phyloP scores from a whole-genome alignment of 2,329 filamentous ascomycete species.

The Penicillium oxalicum region DNA sequence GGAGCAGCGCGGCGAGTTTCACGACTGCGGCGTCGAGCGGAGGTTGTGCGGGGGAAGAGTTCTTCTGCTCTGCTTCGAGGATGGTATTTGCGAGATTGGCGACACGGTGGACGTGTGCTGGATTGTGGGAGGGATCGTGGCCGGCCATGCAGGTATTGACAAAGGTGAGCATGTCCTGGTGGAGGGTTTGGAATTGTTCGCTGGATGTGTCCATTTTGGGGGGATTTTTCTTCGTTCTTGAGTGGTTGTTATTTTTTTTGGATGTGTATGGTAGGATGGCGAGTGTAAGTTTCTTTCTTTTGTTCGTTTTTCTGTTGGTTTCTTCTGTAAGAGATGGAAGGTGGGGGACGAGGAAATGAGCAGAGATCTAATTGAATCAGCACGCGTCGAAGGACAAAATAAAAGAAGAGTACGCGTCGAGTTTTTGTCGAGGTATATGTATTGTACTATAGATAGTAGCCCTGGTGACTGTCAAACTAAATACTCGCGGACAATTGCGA shows the following conservation, averaged over 20 bases:
- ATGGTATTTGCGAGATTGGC: slow-evolving; percentile 65
- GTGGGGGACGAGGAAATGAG: no score
- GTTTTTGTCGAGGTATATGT: no score
- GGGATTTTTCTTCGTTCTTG: neutral
- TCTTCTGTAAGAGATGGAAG: no score
- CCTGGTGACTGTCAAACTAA: no score
- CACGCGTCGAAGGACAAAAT: no score
- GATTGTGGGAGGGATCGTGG: slow-evolving; percentile 82
- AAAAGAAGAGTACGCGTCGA: no score
- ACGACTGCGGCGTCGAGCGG: slow-evolving; percentile 52
- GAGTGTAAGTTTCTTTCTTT: no score
- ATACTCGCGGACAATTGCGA: no score
- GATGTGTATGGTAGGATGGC: no score
- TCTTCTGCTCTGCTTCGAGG: slow-evolving; percentile 44
- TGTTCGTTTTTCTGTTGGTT: no score
- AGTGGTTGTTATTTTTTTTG: neutral
- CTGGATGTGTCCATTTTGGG: slow-evolving; percentile 14
- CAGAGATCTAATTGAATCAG: no score
- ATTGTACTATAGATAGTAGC: no score
- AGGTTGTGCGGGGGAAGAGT: slow-evolving; percentile 17
- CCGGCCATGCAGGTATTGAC: slow-evolving; percentile 66
- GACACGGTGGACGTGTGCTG: slow-evolving; percentile 75
- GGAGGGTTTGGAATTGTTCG: slow-evolving; percentile 40
- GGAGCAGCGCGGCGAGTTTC: slow-evolving; percentile 67
- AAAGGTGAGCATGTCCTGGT: slow-evolving; percentile 54